These are phyloP conservation scores for Fraxinus sp. DNA, from an alignment of 305 asterid species.

Conservation along the genomic window DNA sequence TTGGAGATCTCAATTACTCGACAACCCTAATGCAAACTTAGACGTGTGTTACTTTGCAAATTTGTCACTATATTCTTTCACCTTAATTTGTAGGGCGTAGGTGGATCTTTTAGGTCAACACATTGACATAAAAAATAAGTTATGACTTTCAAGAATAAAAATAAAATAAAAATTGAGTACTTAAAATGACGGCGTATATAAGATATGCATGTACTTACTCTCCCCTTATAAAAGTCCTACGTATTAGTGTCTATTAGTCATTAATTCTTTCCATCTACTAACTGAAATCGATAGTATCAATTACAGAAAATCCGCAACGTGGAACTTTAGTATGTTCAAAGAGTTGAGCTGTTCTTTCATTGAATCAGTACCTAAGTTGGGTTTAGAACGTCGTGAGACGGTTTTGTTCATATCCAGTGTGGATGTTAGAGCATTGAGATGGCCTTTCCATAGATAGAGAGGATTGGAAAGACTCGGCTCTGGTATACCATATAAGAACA, in stretches of 20 bases:
- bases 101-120: neutral
- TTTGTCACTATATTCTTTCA: neutral
- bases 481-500: neutral
- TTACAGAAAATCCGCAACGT: neutral
- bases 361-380: neutral
- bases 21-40: neutral
- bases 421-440: neutral
- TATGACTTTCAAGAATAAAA: too few species aligned
- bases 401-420: too few species aligned
- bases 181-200: neutral
- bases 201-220: neutral
- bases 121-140: neutral
- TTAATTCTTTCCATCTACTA: conserved; percentile 19
- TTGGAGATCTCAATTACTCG: neutral
- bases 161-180: neutral
- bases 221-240: neutral
- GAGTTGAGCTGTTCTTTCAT: neutral
- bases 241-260: neutral
- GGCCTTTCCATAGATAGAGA: neutral
- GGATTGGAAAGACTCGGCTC: neutral
- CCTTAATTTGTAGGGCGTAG: neutral
- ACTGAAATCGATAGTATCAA: conserved; percentile 1
- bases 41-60: neutral
- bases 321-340: too few species aligned
- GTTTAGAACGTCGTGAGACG: neutral